Evolutionary conservation across 495 filamentous ascomycete species (phyloP), one percentile per base, ranked within the genome.

Genomic region (Penicillium silybi): DNA sequence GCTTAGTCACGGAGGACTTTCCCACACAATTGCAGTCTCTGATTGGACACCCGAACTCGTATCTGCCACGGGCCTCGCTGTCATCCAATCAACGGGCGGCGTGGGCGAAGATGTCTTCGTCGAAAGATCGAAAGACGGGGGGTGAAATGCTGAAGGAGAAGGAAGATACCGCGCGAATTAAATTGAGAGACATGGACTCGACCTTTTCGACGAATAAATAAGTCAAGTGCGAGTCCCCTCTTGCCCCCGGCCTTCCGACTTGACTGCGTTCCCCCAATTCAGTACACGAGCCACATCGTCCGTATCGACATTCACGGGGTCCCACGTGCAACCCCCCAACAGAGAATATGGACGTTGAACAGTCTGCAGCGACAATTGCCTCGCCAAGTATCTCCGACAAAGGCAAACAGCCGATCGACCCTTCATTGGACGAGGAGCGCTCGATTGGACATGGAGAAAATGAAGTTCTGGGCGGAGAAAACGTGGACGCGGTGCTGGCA

Each of bases 401-500:
- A 18, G 16, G 9, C 32, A 58, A 52, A 13, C 42, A 50, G 15
- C 41, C 49, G 41, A 16, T 18, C 38, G 44, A 41, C 27, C 35
- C 48, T n/a, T 58, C 52, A 0, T 13, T 56, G 6, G 45, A 37
- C 18, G 53, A 53, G 18, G 51, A 58, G 4, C 56, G 56, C 22
- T 62, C 59, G 4, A 50, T 62, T 11, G 41, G 38, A 34, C 53
- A 68, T 44, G 72, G 69, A 29, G 73, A 74, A 48, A 76, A 83
- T 47, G 68, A 84, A 43, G 65, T 84, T 6, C 65, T 74, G 7
- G 68, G 78, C 41, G 71, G 78, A 44, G 65, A 70, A 48, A 63
- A 65, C 2, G 65, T 81, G 41, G 85, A 88, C 54, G 80, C 80
- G n/a, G 83, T 78, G 9, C 68, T 88, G 47, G 81, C 80, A 48